phyloP scores from a whole-genome alignment of 2,329 filamentous ascomycete genomes.

The Curvularia hawaiiensis region DNA sequence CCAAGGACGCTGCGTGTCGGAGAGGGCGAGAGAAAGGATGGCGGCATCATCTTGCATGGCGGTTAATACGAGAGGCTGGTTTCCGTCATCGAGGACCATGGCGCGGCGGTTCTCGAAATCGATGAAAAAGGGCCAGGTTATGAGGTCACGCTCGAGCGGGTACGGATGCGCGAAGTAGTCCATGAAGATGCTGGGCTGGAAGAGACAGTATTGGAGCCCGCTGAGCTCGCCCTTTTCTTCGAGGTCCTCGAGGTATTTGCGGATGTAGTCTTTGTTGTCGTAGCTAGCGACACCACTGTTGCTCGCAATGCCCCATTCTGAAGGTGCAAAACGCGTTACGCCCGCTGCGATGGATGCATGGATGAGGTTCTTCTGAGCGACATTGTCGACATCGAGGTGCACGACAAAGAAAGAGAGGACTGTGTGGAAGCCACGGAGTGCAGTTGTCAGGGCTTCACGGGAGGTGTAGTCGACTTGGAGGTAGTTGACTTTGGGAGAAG shows the following conservation, averaged over 20 bases:
- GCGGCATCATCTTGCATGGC: constrained; percentile 32
- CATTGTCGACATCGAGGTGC: constrained; percentile 31
- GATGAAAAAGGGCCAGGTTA: constrained; percentile 43
- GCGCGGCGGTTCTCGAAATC: constrained; percentile 36
- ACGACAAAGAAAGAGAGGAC: constrained; percentile 51
- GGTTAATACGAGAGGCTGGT: constrained; percentile 35
- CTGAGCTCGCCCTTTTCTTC: constrained; percentile 54
- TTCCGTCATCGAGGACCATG: constrained; percentile 36
- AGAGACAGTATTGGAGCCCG: constrained; percentile 61
- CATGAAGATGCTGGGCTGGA: constrained; percentile 61
- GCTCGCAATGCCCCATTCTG: constrained; percentile 40
- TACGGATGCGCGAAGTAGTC: constrained; percentile 61
- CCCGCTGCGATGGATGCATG: constrained; percentile 38
- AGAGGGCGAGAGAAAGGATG: constrained; percentile 35
- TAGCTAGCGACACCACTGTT: constrained; percentile 54
- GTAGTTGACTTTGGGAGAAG: constrained; percentile 46
- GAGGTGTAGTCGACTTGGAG: constrained; percentile 54
- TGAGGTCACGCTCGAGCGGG: constrained; percentile 53
- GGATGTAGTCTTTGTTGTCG: constrained; percentile 56
- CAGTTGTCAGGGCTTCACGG: constrained; percentile 43
- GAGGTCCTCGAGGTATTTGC: constrained; percentile 57
- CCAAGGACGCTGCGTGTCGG: constrained; percentile 30
- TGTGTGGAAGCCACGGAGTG: constrained; percentile 57
- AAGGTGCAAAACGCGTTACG: constrained; percentile 38
- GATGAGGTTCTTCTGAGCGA: constrained; percentile 39